phyloP scores from a whole-genome alignment of 345 rosid genomes.

The Moricandia arvensis region DNA sequence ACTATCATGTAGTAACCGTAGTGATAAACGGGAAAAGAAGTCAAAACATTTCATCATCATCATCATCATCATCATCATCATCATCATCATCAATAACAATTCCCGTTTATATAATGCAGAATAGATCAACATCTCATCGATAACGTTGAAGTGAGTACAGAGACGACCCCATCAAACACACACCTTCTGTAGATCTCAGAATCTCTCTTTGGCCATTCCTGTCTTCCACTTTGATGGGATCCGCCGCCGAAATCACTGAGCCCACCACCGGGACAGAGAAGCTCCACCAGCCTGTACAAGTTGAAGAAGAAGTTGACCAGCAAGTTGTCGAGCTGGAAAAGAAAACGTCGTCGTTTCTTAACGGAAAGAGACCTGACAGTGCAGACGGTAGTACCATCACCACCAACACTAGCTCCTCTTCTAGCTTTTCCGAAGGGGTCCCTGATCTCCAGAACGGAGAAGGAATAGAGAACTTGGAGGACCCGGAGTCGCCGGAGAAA shows the following conservation, averaged over 20 bases:
- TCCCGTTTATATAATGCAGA: neutral
- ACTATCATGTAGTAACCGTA: neutral
- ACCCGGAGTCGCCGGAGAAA: conserved; percentile 18
- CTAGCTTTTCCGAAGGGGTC: conserved; percentile 27
- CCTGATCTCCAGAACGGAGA: conserved; percentile 1
- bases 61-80: neutral
- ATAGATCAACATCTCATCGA: neutral
- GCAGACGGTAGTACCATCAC: conserved; percentile 16
- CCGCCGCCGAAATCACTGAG: conserved; percentile 29
- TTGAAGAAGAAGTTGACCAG: conserved; percentile 22
- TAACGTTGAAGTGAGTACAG: conserved; percentile 2
- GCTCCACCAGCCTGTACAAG: neutral
- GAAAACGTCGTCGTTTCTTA: conserved; percentile 8
- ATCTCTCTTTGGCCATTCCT: conserved; percentile 6
- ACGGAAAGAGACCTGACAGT: conserved; percentile 2
- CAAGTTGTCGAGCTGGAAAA: conserved; percentile 18
- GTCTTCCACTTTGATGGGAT: conserved; percentile 34
- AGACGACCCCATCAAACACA: conserved; percentile 30
- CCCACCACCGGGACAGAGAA: conserved; percentile 41
- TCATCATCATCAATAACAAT: neutral
- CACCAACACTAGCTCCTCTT: conserved; percentile 22
- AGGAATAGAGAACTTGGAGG: neutral
- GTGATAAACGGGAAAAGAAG: neutral
- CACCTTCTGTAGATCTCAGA: neutral
- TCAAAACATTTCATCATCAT: neutral